Percentiles rank a stretch among this genome's conserved stretches.
Evolutionary conservation across 306 rosid genomes (phyloP).

Genomic region (Rubus idaeus): DNA sequence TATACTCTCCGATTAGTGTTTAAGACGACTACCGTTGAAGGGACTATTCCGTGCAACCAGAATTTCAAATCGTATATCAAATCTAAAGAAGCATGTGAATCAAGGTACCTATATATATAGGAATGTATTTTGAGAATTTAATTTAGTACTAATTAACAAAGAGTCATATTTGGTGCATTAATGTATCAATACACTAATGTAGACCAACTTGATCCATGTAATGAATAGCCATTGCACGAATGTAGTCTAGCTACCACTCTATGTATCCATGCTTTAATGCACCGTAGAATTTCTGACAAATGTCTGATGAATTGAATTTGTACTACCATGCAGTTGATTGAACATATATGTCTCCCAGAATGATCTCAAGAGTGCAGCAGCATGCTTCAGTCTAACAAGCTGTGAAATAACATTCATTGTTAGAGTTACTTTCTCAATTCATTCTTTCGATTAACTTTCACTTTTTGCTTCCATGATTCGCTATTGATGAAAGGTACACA

Average conservation of each 20-base stretch:
- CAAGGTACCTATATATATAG: slow-evolving; percentile 28
- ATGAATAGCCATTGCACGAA: too few relatives aligned
- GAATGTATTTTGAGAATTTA: background rate
- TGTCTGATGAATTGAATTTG: background rate
- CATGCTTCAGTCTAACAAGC: slow-evolving; percentile 36
- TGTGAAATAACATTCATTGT: slow-evolving; percentile 14
- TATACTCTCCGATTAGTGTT: too few relatives aligned
- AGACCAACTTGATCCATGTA: too few relatives aligned
- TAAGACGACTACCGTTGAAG: too few relatives aligned
- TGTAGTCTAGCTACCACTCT: too few relatives aligned
- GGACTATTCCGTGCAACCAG: too few relatives aligned
- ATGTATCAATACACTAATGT: too few relatives aligned
- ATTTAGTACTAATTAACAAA: background rate
- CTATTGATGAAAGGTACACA: background rate
- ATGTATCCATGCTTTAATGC: background rate
- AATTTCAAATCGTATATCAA: slow-evolving; percentile 29
- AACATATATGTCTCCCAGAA: slow-evolving; percentile 19
- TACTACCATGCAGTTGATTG: slow-evolving; percentile 2
- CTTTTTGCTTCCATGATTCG: background rate
- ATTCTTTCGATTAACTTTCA: background rate
- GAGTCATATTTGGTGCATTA: background rate
- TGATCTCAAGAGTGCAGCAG: slow-evolving; percentile 42
- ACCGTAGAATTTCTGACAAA: background rate
- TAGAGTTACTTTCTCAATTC: background rate
- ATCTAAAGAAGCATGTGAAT: slow-evolving; percentile 35